These are phyloP conservation scores for Metschnikowia peoriensis DNA, from an alignment of 805 yeast genomes.

Conservation along the genomic window DNA sequence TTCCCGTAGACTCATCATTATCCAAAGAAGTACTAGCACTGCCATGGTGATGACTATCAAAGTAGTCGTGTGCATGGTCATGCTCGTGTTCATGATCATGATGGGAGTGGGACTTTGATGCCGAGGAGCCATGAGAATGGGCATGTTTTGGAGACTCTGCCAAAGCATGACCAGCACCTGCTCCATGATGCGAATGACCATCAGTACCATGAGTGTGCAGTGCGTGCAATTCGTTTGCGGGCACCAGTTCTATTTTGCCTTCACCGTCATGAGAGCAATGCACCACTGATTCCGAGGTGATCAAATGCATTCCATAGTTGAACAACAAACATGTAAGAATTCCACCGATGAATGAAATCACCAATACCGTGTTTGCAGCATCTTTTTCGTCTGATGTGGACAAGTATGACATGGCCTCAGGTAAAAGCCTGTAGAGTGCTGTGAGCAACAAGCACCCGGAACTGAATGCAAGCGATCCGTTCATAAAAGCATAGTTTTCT, in stretches of 20 bases:
- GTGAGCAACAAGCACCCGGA: constrained; percentile 84
- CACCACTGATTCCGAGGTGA: constrained; percentile 78
- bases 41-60: neutral
- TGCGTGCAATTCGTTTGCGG: constrained; percentile 11
- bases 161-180: constrained; percentile 13
- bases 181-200: constrained; percentile 16
- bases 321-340: constrained; percentile 55
- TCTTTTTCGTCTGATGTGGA: constrained; percentile 18
- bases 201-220: neutral
- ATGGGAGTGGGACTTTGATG: neutral
- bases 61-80: constrained; percentile 1
- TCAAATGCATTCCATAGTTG: constrained; percentile 64
- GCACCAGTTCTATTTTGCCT: constrained; percentile 20
- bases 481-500: constrained; percentile 62
- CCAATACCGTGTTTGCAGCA: constrained; percentile 35
- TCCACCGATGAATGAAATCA: constrained; percentile 56
- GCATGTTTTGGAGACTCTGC: constrained; percentile 17
- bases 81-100: neutral
- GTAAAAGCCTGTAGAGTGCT: constrained; percentile 72
- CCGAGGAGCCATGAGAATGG: constrained; percentile 17
- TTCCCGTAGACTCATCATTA: neutral
- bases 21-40: neutral
- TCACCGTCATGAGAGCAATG: constrained; percentile 74
- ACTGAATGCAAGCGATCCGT: constrained; percentile 72
- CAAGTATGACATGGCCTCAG: constrained; percentile 57